These are phyloP conservation scores for Eimeria acervulina DNA, from an alignment of 169 alveolate species.

Conservation along the genomic window DNA sequence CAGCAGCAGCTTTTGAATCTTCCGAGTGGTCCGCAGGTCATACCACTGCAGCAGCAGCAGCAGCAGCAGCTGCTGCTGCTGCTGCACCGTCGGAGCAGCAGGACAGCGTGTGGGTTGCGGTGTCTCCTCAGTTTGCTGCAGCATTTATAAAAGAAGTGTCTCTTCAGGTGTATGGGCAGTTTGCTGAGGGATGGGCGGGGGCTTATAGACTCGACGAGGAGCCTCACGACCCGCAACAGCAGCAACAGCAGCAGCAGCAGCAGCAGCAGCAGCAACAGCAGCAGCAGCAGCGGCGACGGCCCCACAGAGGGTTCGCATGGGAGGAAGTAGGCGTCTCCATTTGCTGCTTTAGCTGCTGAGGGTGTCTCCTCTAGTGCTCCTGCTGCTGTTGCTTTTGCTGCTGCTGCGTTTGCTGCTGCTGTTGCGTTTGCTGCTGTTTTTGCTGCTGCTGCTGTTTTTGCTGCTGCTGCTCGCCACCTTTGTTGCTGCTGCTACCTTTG, in stretches of 20 bases:
- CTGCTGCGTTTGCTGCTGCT: background rate
- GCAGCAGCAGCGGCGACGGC: background rate
- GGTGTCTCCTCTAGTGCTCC: too few species aligned
- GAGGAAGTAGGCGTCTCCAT: background rate
- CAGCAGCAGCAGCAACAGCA: background rate
- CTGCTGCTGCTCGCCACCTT: background rate
- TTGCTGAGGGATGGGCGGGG: constrained; percentile 31
- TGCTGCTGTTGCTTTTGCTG: background rate
- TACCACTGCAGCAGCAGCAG: background rate
- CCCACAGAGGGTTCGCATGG: background rate
- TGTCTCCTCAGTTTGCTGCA: background rate
- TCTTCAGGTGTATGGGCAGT: constrained; percentile 42
- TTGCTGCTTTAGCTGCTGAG: background rate
- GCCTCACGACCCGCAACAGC: constrained; percentile 4
- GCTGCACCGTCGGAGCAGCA: background rate
- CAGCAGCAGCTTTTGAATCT: constrained; percentile 4
- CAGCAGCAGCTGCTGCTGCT: background rate
- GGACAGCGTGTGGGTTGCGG: background rate
- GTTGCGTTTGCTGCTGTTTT: constrained; percentile 3
- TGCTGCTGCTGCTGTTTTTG: background rate
- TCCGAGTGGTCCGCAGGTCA: background rate
- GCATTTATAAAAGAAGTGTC: background rate
- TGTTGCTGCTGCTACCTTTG: background rate
- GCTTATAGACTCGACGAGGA: constrained; percentile 53
- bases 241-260: constrained; percentile 15